phyloP scores from a whole-genome alignment of 768 basidiomycete genomes.

The Tulasnella sp. region DNA sequence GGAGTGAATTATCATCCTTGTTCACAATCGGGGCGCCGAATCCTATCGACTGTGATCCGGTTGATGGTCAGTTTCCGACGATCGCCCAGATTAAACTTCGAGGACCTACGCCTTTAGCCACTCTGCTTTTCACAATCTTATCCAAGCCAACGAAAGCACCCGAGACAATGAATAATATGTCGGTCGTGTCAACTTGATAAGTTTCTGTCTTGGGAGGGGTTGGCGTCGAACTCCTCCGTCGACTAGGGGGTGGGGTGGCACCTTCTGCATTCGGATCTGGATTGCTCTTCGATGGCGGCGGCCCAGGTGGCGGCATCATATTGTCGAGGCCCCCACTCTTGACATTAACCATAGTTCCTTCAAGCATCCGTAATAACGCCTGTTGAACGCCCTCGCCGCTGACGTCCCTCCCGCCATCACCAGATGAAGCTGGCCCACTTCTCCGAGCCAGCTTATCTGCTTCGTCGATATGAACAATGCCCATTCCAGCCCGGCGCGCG shows the following conservation, averaged over 20 bases:
- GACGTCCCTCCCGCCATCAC: conserved; percentile 65
- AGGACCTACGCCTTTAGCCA: conserved; percentile 71
- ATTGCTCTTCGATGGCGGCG: neutral
- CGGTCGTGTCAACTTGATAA: conserved; percentile 76
- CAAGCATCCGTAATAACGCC: conserved; percentile 85
- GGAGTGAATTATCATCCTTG: conserved; percentile 9
- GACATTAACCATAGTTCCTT: conserved; percentile 78
- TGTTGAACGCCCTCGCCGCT: conserved; percentile 97
- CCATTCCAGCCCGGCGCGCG: conserved; percentile 74
- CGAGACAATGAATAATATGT: conserved; percentile 89
- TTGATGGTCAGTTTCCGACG: conserved; percentile 4
- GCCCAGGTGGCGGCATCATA: conserved; percentile 12
- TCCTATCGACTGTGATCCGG: conserved; percentile 68
- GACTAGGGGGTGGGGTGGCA: neutral
- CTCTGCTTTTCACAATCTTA: conserved; percentile 63
- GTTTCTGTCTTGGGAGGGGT: conserved; percentile 41
- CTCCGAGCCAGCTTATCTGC: conserved; percentile 77
- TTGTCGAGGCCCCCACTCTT: conserved; percentile 43
- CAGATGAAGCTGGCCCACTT: conserved; percentile 23
- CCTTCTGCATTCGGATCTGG: neutral
- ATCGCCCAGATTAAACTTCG: neutral
- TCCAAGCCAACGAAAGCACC: conserved; percentile 95
- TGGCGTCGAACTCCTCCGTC: neutral
- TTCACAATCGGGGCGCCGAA: conserved; percentile 52
- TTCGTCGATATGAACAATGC: conserved; percentile 96